Conservation (phyloP, 1,139 yeast species). For the Diutina sp. region DNA sequence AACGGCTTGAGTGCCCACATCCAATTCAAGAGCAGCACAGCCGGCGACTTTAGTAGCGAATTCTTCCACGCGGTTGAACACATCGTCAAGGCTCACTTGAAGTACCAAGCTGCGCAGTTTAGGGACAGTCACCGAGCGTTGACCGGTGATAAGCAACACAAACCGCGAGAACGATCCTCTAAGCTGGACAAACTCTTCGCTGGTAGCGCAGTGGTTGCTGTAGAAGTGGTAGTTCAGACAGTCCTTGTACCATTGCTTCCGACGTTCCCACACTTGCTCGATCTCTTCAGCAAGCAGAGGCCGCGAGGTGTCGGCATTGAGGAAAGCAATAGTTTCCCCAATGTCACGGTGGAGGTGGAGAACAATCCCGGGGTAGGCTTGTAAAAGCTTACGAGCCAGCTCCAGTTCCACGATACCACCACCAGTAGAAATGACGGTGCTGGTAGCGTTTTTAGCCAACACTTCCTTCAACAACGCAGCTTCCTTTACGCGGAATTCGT, state of each 20-base stretch:
- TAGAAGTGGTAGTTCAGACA: slow-evolving; percentile 72
- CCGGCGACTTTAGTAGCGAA: slow-evolving; percentile 53
- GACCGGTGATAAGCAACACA: slow-evolving; percentile 54
- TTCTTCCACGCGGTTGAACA: slow-evolving; percentile 17
- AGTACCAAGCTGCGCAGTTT: slow-evolving; percentile 44
- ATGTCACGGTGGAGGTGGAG: slow-evolving; percentile 84
- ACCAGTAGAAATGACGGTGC: slow-evolving; percentile 80
- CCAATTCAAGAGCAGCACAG: slow-evolving; percentile 68
- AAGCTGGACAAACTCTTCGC: slow-evolving; percentile 42
- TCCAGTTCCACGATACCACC: slow-evolving; percentile 88
- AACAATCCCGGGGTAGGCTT: slow-evolving; percentile 65
- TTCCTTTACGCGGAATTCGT: slow-evolving; percentile 64
- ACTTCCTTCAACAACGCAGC: slow-evolving; percentile 41
- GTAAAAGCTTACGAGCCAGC: slow-evolving; percentile 50
- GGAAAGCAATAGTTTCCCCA: slow-evolving; percentile 64
- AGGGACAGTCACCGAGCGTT: slow-evolving; percentile 29
- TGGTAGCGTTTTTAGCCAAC: slow-evolving; percentile 33
- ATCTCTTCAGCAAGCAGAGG: slow-evolving; percentile 82
- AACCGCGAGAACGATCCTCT: slow-evolving; percentile 48
- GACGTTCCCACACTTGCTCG: slow-evolving; percentile 67
- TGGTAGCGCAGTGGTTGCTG: slow-evolving; percentile 56
- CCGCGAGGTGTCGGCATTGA: slow-evolving; percentile 66
- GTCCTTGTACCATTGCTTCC: slow-evolving; percentile 70
- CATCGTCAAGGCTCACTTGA: slow-evolving; percentile 41
- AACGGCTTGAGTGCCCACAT: slow-evolving; percentile 41